Conservation (phyloP, 805 yeast species). For the Ogataea nitratoaversa region DNA sequence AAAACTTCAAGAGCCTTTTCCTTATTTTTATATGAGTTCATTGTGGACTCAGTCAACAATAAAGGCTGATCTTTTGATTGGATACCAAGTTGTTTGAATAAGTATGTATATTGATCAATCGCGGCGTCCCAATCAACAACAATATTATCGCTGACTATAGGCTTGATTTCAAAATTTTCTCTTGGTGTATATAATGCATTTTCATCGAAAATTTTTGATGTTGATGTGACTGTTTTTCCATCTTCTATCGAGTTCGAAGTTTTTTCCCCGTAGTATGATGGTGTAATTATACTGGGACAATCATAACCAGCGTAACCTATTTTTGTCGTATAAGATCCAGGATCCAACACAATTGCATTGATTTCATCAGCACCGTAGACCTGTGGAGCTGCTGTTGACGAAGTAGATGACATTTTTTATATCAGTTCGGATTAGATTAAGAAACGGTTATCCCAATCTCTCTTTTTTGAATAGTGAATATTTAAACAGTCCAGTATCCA, state of each 20-base stretch:
- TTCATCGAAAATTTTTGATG: conserved; percentile 27
- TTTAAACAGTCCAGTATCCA: too few species aligned
- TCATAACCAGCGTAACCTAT: conserved; percentile 94
- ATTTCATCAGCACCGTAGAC: conserved; percentile 76
- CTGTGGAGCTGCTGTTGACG: conserved; percentile 39
- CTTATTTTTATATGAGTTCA: conserved; percentile 70
- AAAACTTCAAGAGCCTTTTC: conserved; percentile 65
- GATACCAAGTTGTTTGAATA: conserved; percentile 50
- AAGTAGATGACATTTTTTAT: conserved; percentile 8
- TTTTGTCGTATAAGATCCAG: conserved; percentile 80
- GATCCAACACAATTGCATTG: conserved; percentile 85
- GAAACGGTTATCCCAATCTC: too few species aligned
- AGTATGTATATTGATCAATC: conserved; percentile 63
- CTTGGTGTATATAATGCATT: conserved; percentile 40
- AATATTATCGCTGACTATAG: conserved; percentile 56
- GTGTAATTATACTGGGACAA: conserved; percentile 69
- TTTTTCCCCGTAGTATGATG: conserved; percentile 58
- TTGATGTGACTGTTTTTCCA: conserved; percentile 9
- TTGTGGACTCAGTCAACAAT: conserved; percentile 79
- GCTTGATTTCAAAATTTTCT: conserved; percentile 46
- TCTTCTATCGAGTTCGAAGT: conserved; percentile 5
- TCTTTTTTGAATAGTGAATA: too few species aligned
- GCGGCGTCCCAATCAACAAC: conserved; percentile 88
- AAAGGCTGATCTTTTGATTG: conserved; percentile 68
- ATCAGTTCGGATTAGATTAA: too few species aligned